Conservation (phyloP, 768 basidiomycete species). For the Trametes punicea region DNA sequence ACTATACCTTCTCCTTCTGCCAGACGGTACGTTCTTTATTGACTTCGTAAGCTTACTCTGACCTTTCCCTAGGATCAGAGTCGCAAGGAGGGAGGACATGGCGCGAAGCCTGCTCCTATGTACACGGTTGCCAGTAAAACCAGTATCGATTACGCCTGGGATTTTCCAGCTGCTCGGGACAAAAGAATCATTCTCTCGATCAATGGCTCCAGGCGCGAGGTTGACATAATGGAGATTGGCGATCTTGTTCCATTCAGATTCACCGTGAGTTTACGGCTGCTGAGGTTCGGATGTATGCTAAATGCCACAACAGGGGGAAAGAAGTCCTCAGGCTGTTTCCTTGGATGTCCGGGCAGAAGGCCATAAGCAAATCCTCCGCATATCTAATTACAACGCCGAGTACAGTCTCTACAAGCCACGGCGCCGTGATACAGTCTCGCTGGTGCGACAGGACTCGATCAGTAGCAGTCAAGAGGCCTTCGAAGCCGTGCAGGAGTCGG, state of each 20-base stretch:
- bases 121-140: constrained; percentile 61
- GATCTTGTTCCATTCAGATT: constrained; percentile 88
- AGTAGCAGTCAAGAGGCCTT: constrained; percentile 72
- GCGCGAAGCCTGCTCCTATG: constrained; percentile 39
- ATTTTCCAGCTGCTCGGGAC: constrained; percentile 78
- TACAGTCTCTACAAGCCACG: constrained; percentile 85
- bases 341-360: constrained; percentile 92
- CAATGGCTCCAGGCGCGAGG: constrained; percentile 55
- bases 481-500: constrained; percentile 80
- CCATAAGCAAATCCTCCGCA: constrained; percentile 76
- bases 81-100: constrained; percentile 41
- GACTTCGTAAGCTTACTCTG: constrained; percentile 1
- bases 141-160: constrained; percentile 82
- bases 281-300: too few species aligned
- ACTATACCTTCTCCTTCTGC: constrained; percentile 59
- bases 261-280: constrained; percentile 60
- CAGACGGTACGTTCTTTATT: constrained; percentile 58
- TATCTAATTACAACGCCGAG: constrained; percentile 84
- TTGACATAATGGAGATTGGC: constrained; percentile 97
- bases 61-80: constrained; percentile 25
- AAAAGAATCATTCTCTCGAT: constrained; percentile 72
- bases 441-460: constrained; percentile 65
- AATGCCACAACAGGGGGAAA: constrained; percentile 55
- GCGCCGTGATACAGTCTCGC: constrained; percentile 44
- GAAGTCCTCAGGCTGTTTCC: constrained; percentile 67